Percentiles rank a stretch among this genome's conserved stretches.
These are phyloP conservation scores for Fraxinus dipetala DNA, from an alignment of 305 asterid species.

Conservation along the genomic window DNA sequence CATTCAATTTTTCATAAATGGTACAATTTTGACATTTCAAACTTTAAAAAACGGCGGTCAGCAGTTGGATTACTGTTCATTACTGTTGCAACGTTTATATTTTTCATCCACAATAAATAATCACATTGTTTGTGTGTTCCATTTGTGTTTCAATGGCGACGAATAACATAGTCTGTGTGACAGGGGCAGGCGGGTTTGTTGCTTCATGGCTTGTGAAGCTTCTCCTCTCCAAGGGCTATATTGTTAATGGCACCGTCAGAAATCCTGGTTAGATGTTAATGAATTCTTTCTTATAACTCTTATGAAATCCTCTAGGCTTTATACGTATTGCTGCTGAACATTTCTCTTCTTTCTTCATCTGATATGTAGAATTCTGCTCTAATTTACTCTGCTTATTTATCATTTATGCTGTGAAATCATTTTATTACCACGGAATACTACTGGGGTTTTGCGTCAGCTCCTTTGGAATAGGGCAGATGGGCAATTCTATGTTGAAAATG, in stretches of 20 bases:
- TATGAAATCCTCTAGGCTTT: neutral
- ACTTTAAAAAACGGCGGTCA: too few relatives aligned
- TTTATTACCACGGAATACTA: neutral
- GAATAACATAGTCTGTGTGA: conserved; percentile 29
- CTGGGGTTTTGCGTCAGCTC: neutral
- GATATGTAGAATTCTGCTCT: neutral
- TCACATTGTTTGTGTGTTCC: neutral
- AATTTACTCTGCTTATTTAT: neutral
- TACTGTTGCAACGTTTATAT: too few relatives aligned
- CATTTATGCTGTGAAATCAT: neutral
- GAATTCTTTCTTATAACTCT: neutral
- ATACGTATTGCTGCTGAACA: neutral
- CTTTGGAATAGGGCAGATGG: neutral
- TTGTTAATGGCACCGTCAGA: conserved; percentile 42
- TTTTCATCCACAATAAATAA: too few relatives aligned
- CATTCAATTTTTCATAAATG: too few relatives aligned
- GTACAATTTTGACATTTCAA: too few relatives aligned
- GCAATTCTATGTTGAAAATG: neutral
- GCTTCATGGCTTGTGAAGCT: conserved; percentile 41
- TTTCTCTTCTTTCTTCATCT: neutral
- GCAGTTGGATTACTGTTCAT: too few relatives aligned
- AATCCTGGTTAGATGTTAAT: conserved; percentile 28
- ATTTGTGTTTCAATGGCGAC: neutral
- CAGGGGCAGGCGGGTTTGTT: conserved; percentile 43
- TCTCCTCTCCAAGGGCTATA: conserved; percentile 37